Base-by-base conservation (phyloP, 1,139 yeast genomes). In the Sugiyamaella sp. region DNA sequence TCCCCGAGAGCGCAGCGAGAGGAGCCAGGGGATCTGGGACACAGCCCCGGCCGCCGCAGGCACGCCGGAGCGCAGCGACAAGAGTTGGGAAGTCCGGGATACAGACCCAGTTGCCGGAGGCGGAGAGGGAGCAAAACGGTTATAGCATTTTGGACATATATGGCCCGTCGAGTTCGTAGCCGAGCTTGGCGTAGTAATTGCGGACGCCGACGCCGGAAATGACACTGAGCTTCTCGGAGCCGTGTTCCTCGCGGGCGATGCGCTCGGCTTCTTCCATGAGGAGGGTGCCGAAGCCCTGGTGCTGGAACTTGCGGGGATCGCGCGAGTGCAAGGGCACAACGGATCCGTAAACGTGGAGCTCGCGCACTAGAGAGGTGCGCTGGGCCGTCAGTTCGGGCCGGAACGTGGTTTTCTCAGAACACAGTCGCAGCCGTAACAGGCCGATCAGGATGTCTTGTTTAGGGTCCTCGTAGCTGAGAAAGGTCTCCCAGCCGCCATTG, bases 401-500 rank as follows among this genome's bases (percentile, higher is more conserved):
- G 73, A 83, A 95, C 2, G 98, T 90, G 66, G 90, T 84, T 66
- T 88, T 87, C 71, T 89, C 88, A 1, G 95, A 81, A 25, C 98
- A 95, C 70, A 89, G 85, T 66, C 99, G 81, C 57, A 93, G 79
- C 63, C 99, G 80, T 58, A 93, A 75, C 54, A 93, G 77, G 10
- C 99, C 99, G 71, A 93, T 89, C 61, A 93, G 78, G 57, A 93
- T 93, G 72, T 93, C 99, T 71, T 93, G 93, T 71, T 89, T 88
- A 46, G 99, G 99, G 72, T 95, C 99, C 72, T 93, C 99, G 70
- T 95, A 93, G 29, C 96, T 85, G 60, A 93, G 74, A 68, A 93
- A 93, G 0, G 99, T 93, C 73, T 93, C 98, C 99, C 99, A 93
- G 32, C 99, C 99, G 38, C 96, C 99, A 66, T 93, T 93, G 45